A percentile compares a stretch with the other conserved stretches of the same genome.
phyloP scores from a whole-genome alignment of 2,329 filamentous ascomycete species.

The Neonectria faginata region DNA sequence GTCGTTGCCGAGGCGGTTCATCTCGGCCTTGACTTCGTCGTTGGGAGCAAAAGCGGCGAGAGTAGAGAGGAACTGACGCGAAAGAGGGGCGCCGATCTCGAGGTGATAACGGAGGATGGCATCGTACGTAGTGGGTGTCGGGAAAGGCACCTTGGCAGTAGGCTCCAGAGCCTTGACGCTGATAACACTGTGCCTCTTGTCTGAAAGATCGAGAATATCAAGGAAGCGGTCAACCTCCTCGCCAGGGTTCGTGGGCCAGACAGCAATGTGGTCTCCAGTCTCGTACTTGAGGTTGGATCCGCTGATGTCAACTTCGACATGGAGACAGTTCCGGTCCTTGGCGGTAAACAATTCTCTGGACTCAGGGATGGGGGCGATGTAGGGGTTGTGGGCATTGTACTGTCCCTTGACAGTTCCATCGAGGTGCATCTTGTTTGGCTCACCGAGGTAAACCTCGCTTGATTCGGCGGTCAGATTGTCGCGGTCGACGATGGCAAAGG shows the following conservation, averaged over 20 bases:
- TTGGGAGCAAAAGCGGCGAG: constrained; percentile 90
- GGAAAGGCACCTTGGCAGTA: constrained; percentile 97
- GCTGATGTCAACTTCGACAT: constrained; percentile 93
- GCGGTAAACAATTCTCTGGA: constrained; percentile 92
- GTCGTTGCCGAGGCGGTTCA: constrained; percentile 88
- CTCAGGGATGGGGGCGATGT: constrained; percentile 91
- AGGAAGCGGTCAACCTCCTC: constrained; percentile 93
- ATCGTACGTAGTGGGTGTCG: constrained; percentile 96
- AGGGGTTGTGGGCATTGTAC: constrained; percentile 96
- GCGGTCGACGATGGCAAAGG: constrained; percentile 84
- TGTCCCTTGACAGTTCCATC: constrained; percentile 86
- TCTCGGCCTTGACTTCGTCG: constrained; percentile 86
- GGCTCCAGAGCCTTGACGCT: constrained; percentile 91
- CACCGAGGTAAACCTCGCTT: constrained; percentile 89
- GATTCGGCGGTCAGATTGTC: constrained; percentile 80
- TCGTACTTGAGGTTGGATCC: constrained; percentile 92
- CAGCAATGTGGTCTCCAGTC: constrained; percentile 95
- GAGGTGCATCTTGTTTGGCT: constrained; percentile 96
- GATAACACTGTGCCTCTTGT: constrained; percentile 85
- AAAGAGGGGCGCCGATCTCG: constrained; percentile 95
- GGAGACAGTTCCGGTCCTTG: constrained; percentile 93
- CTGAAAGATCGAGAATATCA: constrained; percentile 77
- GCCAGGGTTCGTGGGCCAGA: constrained; percentile 97
- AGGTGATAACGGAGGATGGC: constrained; percentile 94
- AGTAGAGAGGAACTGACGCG: constrained; percentile 91